phyloP scores from a whole-genome alignment of 805 yeast genomes.

The Saccharomycopsis vini region DNA sequence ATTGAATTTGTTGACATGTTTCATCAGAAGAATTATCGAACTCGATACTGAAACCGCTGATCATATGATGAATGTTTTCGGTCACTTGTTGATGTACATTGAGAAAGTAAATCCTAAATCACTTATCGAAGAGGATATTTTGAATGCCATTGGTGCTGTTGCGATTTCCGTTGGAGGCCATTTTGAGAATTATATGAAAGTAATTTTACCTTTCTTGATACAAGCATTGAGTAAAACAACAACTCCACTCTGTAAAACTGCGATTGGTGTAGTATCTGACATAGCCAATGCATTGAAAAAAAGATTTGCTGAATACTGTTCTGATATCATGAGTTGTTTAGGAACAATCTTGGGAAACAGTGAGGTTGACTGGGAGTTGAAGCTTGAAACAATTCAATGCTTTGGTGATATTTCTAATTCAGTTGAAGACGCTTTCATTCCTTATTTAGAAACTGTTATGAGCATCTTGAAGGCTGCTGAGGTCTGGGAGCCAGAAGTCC shows the following conservation, averaged over 20 bases:
- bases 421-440: slow-evolving; percentile 67
- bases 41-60: slow-evolving; percentile 67
- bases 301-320: slow-evolving; percentile 62
- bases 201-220: slow-evolving; percentile 75
- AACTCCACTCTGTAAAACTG: slow-evolving; percentile 75
- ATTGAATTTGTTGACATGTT: slow-evolving; percentile 68
- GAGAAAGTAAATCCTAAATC: slow-evolving; percentile 47
- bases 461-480: slow-evolving; percentile 63
- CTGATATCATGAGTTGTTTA: slow-evolving; percentile 74
- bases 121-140: slow-evolving; percentile 86
- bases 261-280: slow-evolving; percentile 93
- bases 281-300: slow-evolving; percentile 81
- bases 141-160: slow-evolving; percentile 83
- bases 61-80: slow-evolving; percentile 72
- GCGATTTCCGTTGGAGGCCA: slow-evolving; percentile 69
- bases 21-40: slow-evolving; percentile 70
- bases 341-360: slow-evolving; percentile 62
- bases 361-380: slow-evolving; percentile 67
- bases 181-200: slow-evolving; percentile 69
- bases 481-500: slow-evolving; percentile 52
- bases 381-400: slow-evolving; percentile 83
- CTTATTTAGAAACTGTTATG: slow-evolving; percentile 74
- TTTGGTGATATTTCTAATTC: slow-evolving; percentile 94
- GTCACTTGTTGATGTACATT: slow-evolving; percentile 59
- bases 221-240: slow-evolving; percentile 76